phyloP scores from a whole-genome alignment of 495 filamentous ascomycete species.

The Hypomontagnella monticulosa region DNA sequence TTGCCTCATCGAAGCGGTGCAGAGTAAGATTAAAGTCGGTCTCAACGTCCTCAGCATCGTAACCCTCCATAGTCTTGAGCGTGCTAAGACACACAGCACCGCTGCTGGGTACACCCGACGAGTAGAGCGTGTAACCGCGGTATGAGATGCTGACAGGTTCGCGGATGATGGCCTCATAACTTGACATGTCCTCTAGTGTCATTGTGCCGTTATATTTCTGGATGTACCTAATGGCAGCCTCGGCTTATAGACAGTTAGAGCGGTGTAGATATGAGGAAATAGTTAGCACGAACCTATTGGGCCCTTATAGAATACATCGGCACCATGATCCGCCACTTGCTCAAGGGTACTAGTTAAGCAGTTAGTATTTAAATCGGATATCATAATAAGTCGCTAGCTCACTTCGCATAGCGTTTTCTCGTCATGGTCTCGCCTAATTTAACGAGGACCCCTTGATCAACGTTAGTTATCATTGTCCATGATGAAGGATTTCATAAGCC shows the following conservation, averaged over 20 bases:
- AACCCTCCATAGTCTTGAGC: constrained; percentile 82
- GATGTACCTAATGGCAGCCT: constrained; percentile 74
- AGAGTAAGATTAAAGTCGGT: constrained; percentile 60
- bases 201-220: constrained; percentile 77
- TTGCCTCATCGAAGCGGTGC: constrained; percentile 85
- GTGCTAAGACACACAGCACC: constrained; percentile 76
- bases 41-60: constrained; percentile 52
- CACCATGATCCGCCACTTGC: constrained; percentile 72
- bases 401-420: constrained; percentile 77
- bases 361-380: constrained; percentile 4
- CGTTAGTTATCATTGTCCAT: neutral
- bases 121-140: constrained; percentile 72
- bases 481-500: neutral
- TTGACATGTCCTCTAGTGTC: constrained; percentile 78
- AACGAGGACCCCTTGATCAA: constrained; percentile 57
- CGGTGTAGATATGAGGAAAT: neutral
- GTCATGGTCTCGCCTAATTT: constrained; percentile 79
- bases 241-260: constrained; percentile 57
- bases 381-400: constrained; percentile 11
- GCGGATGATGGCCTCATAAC: constrained; percentile 72
- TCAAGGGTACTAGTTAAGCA: constrained; percentile 66
- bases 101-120: constrained; percentile 75
- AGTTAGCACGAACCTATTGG: constrained; percentile 48
- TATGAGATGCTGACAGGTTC: constrained; percentile 73
- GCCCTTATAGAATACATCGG: constrained; percentile 81